phyloP scores from a whole-genome alignment of 163 green algal genomes.

The Scenedesmus sp. region DNA sequence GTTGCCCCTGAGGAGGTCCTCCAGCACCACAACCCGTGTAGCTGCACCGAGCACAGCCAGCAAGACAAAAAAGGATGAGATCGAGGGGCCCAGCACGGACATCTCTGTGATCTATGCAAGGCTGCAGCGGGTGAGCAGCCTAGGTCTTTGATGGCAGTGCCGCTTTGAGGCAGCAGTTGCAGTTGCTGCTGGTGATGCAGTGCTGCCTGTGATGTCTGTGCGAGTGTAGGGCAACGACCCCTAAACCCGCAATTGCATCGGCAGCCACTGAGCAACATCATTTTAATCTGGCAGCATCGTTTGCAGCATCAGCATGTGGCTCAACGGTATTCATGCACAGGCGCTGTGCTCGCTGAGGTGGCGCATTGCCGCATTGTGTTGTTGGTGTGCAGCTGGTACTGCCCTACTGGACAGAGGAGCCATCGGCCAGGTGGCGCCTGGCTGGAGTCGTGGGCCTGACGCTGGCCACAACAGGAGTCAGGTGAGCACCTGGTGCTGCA shows the following conservation, averaged over 20 bases:
- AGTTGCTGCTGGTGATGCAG: background rate
- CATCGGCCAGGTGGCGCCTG: constrained; percentile 84
- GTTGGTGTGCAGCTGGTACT: constrained; percentile 69
- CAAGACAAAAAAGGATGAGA: constrained; percentile 11
- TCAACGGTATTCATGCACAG: background rate
- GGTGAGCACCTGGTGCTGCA: constrained; percentile 10
- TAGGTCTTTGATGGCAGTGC: background rate
- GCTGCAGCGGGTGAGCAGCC: constrained; percentile 71
- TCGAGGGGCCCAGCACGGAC: constrained; percentile 82
- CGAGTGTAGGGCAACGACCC: no score
- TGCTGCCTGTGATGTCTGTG: background rate
- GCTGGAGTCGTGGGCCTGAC: constrained; percentile 93
- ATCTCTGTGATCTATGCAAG: constrained; percentile 79
- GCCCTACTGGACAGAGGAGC: constrained; percentile 90
- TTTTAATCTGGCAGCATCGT: background rate
- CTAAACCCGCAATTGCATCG: no score
- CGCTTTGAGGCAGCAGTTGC: background rate
- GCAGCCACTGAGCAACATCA: no score
- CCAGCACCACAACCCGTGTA: background rate
- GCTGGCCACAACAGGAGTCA: constrained; percentile 94
- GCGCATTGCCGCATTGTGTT: background rate
- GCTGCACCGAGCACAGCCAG: constrained; percentile 1
- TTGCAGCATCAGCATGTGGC: background rate
- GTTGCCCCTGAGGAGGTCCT: background rate
- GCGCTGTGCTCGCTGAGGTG: background rate